Conservation (phyloP, 1,284 basidiomycete genomes). For the Erythrobasidium hasegawianum region DNA sequence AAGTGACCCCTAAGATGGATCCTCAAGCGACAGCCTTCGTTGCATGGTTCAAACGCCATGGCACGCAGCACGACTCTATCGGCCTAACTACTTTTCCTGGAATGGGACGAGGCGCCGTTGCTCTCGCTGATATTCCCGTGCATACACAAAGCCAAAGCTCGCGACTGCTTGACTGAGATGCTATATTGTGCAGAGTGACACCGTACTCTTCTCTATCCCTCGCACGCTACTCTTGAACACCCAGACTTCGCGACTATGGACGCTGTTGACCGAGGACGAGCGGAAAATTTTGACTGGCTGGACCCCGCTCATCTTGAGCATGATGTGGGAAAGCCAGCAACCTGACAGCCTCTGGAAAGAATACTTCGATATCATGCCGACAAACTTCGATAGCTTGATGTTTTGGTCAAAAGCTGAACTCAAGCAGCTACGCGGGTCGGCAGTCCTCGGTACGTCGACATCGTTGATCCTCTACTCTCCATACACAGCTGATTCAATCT, state of each 20-base stretch:
- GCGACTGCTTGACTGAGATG: conserved; percentile 6
- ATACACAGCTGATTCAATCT: neutral
- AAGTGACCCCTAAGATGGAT: no score
- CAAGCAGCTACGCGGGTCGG: conserved; percentile 73
- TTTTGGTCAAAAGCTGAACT: conserved; percentile 80
- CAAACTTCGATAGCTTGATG: conserved; percentile 83
- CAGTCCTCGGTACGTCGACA: conserved; percentile 65
- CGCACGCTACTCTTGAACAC: conserved; percentile 72
- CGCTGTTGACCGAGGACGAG: conserved; percentile 57
- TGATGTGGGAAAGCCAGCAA: conserved; percentile 81
- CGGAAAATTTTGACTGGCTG: conserved; percentile 58
- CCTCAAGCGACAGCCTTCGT: conserved; percentile 43
- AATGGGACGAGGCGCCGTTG: conserved; percentile 68
- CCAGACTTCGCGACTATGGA: conserved; percentile 65
- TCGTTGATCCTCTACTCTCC: conserved; percentile 22
- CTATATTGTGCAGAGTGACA: conserved; percentile 57
- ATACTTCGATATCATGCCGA: conserved; percentile 57
- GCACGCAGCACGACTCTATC: conserved; percentile 49
- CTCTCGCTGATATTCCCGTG: conserved; percentile 67
- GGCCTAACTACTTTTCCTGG: conserved; percentile 56
- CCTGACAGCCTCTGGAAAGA: conserved; percentile 42
- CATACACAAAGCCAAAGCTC: conserved; percentile 39
- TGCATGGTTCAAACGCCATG: conserved; percentile 49
- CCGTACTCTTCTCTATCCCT: conserved; percentile 78
- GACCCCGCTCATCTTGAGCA: conserved; percentile 73